Conservation (phyloP, 306 rosid genomes). For the Vicia faba region DNA sequence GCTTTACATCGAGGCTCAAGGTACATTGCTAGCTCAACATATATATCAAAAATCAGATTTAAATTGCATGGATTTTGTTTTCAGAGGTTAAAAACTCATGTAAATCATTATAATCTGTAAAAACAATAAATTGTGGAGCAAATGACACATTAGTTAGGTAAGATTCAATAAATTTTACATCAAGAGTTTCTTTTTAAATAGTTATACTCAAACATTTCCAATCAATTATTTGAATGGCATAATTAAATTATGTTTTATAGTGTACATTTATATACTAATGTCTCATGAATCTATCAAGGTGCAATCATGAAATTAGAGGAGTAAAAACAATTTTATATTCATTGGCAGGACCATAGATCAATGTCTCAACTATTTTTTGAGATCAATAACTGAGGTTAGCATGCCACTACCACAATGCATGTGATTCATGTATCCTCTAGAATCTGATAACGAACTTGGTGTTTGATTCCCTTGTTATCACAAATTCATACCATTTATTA, state of each 20-base stretch:
- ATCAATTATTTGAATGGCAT: conserved; percentile 46
- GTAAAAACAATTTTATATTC: conserved; percentile 24
- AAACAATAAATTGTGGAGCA: too few species aligned
- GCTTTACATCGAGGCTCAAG: too few species aligned
- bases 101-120: too few species aligned
- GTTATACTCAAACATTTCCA: conserved; percentile 40
- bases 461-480: conserved; percentile 63
- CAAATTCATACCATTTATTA: too few species aligned
- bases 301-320: conserved; percentile 34
- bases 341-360: conserved; percentile 29
- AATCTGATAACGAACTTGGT: conserved; percentile 39
- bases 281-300: conserved; percentile 39
- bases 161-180: conserved; percentile 46
- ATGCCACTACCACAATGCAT: conserved; percentile 35
- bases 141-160: conserved; percentile 42
- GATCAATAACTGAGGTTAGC: conserved; percentile 14
- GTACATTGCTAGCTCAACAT: too few species aligned
- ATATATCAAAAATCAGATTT: too few species aligned
- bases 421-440: conserved; percentile 9
- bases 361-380: conserved; percentile 31
- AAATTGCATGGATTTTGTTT: too few species aligned
- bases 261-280: conserved; percentile 40
- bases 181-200: conserved; percentile 56
- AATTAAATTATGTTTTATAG: conserved; percentile 36
- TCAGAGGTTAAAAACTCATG: too few species aligned